Evolutionary conservation across 371 early-diverging fungal species (phyloP).

Genomic region (Mortierella sp.): DNA sequence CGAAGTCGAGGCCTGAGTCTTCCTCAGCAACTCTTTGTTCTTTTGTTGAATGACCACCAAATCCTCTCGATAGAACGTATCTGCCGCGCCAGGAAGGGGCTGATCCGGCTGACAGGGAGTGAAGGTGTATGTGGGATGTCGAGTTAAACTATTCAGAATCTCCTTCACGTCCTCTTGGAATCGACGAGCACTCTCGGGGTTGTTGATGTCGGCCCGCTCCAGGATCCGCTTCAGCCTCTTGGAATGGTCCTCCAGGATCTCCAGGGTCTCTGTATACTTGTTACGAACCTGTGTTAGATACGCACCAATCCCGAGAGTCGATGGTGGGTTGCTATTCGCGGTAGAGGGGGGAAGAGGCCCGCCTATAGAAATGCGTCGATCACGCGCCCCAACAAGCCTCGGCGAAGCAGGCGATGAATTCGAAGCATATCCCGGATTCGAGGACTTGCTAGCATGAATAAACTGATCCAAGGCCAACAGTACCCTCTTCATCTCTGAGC

Average conservation of each 20-base stretch:
- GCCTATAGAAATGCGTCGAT: constrained; percentile 28
- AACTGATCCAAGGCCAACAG: constrained; percentile 41
- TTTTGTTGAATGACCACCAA: constrained; percentile 43
- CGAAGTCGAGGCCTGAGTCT: neutral
- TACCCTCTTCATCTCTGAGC: constrained; percentile 53
- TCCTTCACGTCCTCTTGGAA: constrained; percentile 40
- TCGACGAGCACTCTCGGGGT: constrained; percentile 24
- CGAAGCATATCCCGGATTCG: constrained; percentile 3
- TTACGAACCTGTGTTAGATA: constrained; percentile 38
- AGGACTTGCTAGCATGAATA: constrained; percentile 16
- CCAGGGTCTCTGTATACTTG: constrained; percentile 40
- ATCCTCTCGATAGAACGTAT: constrained; percentile 50
- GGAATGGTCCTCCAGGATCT: constrained; percentile 40
- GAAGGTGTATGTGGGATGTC: constrained; percentile 35
- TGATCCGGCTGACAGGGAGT: constrained; percentile 42
- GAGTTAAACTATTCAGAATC: constrained; percentile 24
- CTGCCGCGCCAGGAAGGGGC: constrained; percentile 45
- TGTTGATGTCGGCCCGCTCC: constrained; percentile 41
- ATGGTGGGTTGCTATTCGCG: constrained; percentile 21
- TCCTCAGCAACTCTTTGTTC: constrained; percentile 30
- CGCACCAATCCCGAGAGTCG: constrained; percentile 24
- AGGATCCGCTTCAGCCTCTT: constrained; percentile 33
- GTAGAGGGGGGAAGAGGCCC: constrained; percentile 29
- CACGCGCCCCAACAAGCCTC: constrained; percentile 15
- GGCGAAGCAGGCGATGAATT: constrained; percentile 37